Percentiles rank a stretch among this genome's conserved stretches.
phyloP scores from a whole-genome alignment of 2,329 filamentous ascomycete species.

The Graphilbum fragrans region DNA sequence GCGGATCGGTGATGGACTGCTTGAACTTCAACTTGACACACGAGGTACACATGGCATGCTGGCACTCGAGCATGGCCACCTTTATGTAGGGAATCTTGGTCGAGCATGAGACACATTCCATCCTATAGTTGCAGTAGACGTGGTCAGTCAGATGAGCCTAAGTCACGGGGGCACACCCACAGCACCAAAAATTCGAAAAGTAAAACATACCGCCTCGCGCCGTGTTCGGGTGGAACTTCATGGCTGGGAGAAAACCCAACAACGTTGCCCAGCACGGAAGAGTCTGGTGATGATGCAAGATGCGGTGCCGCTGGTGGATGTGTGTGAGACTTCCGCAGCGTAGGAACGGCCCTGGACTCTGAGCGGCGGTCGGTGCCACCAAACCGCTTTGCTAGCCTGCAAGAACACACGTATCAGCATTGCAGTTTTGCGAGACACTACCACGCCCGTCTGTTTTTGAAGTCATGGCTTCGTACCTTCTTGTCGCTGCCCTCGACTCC shows the following conservation, averaged over 20 bases:
- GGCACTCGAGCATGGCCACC: slow-evolving; percentile 62
- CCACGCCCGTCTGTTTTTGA: background rate
- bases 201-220: slow-evolving; percentile 14
- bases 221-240: slow-evolving; percentile 11
- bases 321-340: slow-evolving; percentile 18
- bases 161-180: background rate
- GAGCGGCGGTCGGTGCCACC: slow-evolving; percentile 9
- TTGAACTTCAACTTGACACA: slow-evolving; percentile 67
- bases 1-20: slow-evolving; percentile 62
- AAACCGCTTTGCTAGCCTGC: slow-evolving; percentile 10
- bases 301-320: slow-evolving; percentile 19
- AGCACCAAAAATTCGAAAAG: background rate
- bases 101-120: slow-evolving; percentile 58
- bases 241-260: slow-evolving; percentile 15
- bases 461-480: slow-evolving; percentile 6
- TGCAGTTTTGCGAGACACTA: slow-evolving; percentile 1
- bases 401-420: background rate
- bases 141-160: background rate
- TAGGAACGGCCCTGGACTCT: slow-evolving; percentile 1
- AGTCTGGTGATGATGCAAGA: slow-evolving; percentile 21
- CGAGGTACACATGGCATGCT: slow-evolving; percentile 67
- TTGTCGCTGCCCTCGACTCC: slow-evolving; percentile 4
- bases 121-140: background rate
- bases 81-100: slow-evolving; percentile 52
- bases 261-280: slow-evolving; percentile 21